Evolutionary conservation across 2,329 filamentous ascomycete genomes (phyloP).

Genomic region (Penicillium capsulatum): DNA sequence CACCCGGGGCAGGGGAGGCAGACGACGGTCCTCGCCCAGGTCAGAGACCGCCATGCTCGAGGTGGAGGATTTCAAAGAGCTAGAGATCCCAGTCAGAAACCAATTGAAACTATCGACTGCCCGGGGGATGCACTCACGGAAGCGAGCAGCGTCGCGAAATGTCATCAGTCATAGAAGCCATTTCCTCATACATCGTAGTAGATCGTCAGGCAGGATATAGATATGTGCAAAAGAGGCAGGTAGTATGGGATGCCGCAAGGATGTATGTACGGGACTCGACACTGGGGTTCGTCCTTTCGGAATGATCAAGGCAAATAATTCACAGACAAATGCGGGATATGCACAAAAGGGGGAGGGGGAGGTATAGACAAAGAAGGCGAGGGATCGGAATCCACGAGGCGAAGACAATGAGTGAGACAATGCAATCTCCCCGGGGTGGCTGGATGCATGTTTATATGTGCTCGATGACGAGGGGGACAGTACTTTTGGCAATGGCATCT

Average conservation of each 20-base stretch:
- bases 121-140: constrained; percentile 27
- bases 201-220: constrained; percentile 11
- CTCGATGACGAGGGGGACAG: constrained; percentile 22
- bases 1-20: constrained; percentile 37
- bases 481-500: constrained; percentile 17
- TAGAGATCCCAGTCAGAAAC: constrained; percentile 3
- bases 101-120: constrained; percentile 2
- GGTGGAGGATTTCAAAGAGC: constrained; percentile 19
- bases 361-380: constrained; percentile 19
- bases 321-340: constrained; percentile 20
- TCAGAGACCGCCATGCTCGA: constrained; percentile 21
- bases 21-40: constrained; percentile 33
- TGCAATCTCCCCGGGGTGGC: constrained; percentile 18
- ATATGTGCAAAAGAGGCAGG: constrained; percentile 11
- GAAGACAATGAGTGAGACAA: constrained; percentile 24
- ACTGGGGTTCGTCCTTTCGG: constrained; percentile 4
- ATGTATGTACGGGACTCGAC: constrained; percentile 15
- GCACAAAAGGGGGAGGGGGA: constrained; percentile 14
- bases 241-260: constrained; percentile 5
- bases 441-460: constrained; percentile 37
- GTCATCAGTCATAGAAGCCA: constrained; percentile 28
- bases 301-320: constrained; percentile 6
- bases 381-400: constrained; percentile 22
- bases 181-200: constrained; percentile 31
- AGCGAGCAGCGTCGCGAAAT: constrained; percentile 32